Evolutionary conservation across 306 rosid genomes (phyloP).

Genomic region (Lathyrus aphaca): DNA sequence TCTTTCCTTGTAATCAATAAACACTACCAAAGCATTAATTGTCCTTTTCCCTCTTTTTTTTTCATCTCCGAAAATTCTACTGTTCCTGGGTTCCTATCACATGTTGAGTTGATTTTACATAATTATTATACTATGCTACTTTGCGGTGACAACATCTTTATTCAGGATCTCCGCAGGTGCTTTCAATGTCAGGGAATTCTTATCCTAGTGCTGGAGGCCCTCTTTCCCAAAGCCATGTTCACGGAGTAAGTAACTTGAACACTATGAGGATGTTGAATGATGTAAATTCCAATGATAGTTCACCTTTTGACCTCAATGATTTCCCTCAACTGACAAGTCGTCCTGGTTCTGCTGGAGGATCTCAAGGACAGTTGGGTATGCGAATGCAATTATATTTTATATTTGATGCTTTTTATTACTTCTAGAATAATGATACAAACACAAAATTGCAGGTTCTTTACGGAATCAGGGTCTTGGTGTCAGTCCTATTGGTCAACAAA

Average conservation of each 20-base stretch:
- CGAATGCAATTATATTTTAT: slow-evolving; percentile 18
- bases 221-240: slow-evolving; percentile 83
- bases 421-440: slow-evolving; percentile 31
- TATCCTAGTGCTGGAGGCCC: slow-evolving; percentile 87
- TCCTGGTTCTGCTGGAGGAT: slow-evolving; percentile 96
- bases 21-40: background rate
- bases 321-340: slow-evolving; percentile 92
- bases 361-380: slow-evolving; percentile 95
- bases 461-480: slow-evolving; percentile 96
- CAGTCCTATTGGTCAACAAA: slow-evolving; percentile 96
- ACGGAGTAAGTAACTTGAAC: slow-evolving; percentile 73
- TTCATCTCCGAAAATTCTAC: background rate
- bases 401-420: slow-evolving; percentile 25
- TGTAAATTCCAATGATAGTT: slow-evolving; percentile 70
- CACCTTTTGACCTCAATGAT: slow-evolving; percentile 93
- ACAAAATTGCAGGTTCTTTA: slow-evolving; percentile 71
- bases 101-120: slow-evolving; percentile 19
- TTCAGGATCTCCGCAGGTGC: slow-evolving; percentile 91
- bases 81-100: background rate
- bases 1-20: background rate
- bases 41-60: background rate
- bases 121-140: background rate
- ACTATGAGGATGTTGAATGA: slow-evolving; percentile 95
- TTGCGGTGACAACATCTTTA: slow-evolving; percentile 44
- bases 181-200: slow-evolving; percentile 88